phyloP scores from a whole-genome alignment of 352 stramenopile species.

The Phytophthora pistaciae region DNA sequence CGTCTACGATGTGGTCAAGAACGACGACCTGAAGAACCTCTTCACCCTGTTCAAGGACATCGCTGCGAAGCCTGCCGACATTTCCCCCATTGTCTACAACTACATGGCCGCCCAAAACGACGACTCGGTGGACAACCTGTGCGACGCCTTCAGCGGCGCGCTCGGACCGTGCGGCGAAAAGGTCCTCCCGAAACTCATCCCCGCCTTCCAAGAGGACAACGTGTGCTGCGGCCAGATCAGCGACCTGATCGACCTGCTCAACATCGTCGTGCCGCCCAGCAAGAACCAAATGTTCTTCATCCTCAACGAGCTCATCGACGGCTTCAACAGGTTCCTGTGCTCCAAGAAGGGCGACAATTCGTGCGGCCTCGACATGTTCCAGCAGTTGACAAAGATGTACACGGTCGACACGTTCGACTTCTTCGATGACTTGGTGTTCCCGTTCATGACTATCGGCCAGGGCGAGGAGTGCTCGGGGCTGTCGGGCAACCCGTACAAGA shows the following conservation, averaged over 20 bases:
- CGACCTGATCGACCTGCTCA: constrained; percentile 61
- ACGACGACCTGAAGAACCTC: constrained; percentile 36
- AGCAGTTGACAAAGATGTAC: constrained; percentile 54
- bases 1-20: constrained; percentile 45
- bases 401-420: constrained; percentile 51
- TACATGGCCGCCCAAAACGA: constrained; percentile 49
- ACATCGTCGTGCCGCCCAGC: constrained; percentile 52
- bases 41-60: constrained; percentile 43
- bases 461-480: constrained; percentile 52
- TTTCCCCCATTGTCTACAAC: constrained; percentile 55
- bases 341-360: constrained; percentile 43
- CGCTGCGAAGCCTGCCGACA: constrained; percentile 36
- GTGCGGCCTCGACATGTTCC: constrained; percentile 55
- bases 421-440: constrained; percentile 56
- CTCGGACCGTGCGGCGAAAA: constrained; percentile 51
- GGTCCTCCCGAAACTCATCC: constrained; percentile 44
- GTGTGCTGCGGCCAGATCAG: constrained; percentile 58
- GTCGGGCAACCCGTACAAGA: constrained; percentile 46
- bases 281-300: constrained; percentile 50
- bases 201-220: constrained; percentile 46
- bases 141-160: constrained; percentile 44
- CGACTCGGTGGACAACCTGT: constrained; percentile 52
- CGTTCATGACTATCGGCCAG: constrained; percentile 49
- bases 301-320: constrained; percentile 61
- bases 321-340: constrained; percentile 61